A percentile compares a stretch with the other conserved stretches of the same genome.
phyloP scores from a whole-genome alignment of 106 monocot species.

The Apostasia ramifera region DNA sequence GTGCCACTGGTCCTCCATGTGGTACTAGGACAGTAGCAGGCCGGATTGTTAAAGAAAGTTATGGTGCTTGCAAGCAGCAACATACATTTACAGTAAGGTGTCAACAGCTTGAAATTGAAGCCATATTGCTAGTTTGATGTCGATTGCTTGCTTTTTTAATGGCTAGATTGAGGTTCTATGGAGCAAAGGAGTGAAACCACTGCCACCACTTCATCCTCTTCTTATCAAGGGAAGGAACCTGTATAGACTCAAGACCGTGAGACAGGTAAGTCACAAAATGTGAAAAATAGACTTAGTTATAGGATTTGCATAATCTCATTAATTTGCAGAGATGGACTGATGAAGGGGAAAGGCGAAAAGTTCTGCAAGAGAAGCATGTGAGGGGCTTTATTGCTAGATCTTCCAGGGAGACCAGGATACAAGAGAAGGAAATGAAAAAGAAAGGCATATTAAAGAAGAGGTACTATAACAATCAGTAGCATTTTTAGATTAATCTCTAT shows the following conservation, averaged over 20 bases:
- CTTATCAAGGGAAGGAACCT: constrained; percentile 87
- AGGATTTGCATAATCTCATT: background rate
- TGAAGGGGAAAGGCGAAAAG: constrained; percentile 54
- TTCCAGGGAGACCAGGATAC: constrained; percentile 58
- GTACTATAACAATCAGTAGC: constrained; percentile 7
- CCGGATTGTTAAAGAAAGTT: constrained; percentile 84
- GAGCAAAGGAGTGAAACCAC: constrained; percentile 70
- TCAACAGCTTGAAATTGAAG: background rate
- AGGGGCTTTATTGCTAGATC: constrained; percentile 53
- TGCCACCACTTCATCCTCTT: constrained; percentile 74
- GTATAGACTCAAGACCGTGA: constrained; percentile 68
- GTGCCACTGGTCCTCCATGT: constrained; percentile 52
- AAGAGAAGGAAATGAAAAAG: constrained; percentile 40
- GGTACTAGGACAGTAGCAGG: constrained; percentile 63
- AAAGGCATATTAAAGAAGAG: constrained; percentile 8
- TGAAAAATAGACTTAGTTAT: background rate
- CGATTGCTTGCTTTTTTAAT: background rate
- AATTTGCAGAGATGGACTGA: constrained; percentile 59
- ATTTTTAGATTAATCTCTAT: background rate
- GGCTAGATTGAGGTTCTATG: constrained; percentile 76
- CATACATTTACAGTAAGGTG: constrained; percentile 84
- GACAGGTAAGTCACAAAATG: constrained; percentile 45
- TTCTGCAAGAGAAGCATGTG: constrained; percentile 73
- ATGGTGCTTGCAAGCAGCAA: constrained; percentile 84
- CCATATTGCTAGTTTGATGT: background rate